A percentile compares a stretch with the other conserved stretches of the same genome.
Conservation (phyloP, 768 basidiomycete genomes). For the Termitomyces sp. region DNA sequence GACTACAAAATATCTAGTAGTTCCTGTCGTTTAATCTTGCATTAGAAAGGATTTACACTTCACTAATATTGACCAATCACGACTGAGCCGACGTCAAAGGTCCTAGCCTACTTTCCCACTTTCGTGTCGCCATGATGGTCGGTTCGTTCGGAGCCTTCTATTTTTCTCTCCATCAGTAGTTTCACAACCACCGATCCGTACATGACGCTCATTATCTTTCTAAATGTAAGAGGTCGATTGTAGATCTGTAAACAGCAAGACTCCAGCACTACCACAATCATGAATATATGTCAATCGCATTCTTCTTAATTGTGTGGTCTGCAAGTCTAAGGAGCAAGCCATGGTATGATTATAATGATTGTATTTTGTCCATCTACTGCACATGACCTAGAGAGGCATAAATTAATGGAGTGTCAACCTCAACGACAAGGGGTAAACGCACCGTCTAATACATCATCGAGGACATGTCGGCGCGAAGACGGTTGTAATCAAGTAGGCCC, state of each 20-base stretch:
- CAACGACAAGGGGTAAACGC: not conserved
- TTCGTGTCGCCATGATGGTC: no score
- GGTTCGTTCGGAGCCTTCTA: no score
- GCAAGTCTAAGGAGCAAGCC: not conserved
- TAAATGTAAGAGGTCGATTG: no score
- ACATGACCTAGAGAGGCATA: not conserved
- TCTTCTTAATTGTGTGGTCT: not conserved
- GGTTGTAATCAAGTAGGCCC: conserved; percentile 92
- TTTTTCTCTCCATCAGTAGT: no score
- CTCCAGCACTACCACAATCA: not conserved
- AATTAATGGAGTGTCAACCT: not conserved
- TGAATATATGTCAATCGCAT: not conserved
- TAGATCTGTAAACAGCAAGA: not conserved
- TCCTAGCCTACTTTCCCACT: no score
- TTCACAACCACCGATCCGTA: no score
- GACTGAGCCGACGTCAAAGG: no score
- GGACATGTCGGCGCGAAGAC: conserved; percentile 78
- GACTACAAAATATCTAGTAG: no score
- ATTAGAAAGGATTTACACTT: no score
- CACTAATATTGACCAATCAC: no score
- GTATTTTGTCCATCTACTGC: conserved; percentile 9
- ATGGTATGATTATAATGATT: conserved; percentile 5
- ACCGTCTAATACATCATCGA: conserved; percentile 63
- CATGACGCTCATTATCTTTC: no score
- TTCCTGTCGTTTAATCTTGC: no score